Conservation (phyloP, 1,284 basidiomycete species). For the Cutaneotrichosporon cyanovorans region DNA sequence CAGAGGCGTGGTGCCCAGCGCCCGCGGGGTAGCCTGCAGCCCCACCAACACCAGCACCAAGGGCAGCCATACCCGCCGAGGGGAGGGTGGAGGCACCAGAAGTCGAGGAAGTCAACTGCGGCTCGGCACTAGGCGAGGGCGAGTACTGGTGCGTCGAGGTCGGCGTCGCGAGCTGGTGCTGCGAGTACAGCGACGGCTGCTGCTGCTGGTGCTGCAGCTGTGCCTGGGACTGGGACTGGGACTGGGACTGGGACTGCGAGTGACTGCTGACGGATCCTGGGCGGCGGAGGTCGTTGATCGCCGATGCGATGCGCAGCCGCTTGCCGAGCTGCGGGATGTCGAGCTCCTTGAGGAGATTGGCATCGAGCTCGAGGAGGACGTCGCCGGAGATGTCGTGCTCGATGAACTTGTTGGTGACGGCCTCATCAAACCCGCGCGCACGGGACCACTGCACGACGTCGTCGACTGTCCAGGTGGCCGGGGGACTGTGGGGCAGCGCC, state of each 20-base stretch:
- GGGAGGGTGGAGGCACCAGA: too few species aligned
- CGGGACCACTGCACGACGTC: slow-evolving; percentile 87
- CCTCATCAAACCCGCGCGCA: slow-evolving; percentile 74
- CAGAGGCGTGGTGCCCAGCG: background rate
- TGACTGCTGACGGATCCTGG: slow-evolving; percentile 46
- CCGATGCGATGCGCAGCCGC: slow-evolving; percentile 84
- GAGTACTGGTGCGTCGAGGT: background rate
- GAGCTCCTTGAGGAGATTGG: slow-evolving; percentile 89
- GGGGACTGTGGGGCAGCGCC: slow-evolving; percentile 44
- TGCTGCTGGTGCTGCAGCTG: slow-evolving; percentile 4
- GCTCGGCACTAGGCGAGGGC: background rate
- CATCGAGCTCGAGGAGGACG: slow-evolving; percentile 87
- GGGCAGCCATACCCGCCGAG: too few species aligned
- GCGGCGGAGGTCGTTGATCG: slow-evolving; percentile 79
- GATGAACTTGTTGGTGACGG: slow-evolving; percentile 70
- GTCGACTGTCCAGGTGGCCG: slow-evolving; percentile 70
- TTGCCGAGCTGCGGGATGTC: slow-evolving; percentile 92
- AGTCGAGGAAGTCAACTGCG: background rate
- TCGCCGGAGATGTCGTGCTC: slow-evolving; percentile 97
- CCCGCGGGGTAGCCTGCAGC: too few species aligned
- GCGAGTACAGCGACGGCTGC: background rate
- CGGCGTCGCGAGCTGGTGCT: too few species aligned
- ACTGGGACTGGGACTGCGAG: background rate
- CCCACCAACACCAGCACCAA: too few species aligned
- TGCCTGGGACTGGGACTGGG: background rate